These are phyloP conservation scores for Pulveroboletus sp. DNA, from an alignment of 768 basidiomycete genomes.

Conservation along the genomic window DNA sequence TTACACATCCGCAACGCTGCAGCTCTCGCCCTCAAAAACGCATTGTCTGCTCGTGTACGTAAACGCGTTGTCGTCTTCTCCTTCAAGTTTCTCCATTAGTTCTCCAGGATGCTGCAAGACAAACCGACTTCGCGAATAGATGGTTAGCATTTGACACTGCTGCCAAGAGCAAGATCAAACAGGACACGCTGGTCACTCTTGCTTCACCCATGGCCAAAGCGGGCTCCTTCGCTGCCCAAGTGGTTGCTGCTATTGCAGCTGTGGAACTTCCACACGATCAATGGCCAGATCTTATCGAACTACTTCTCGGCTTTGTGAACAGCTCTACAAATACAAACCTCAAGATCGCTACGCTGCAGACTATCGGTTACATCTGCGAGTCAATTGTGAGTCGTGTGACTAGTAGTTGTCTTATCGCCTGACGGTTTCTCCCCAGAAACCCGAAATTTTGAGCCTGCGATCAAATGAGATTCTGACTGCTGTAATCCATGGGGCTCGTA, in stretches of 20 bases:
- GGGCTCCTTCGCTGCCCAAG: conserved; percentile 86
- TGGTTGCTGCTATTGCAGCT: conserved; percentile 89
- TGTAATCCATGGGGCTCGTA: conserved; percentile 95
- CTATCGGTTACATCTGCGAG: conserved; percentile 98
- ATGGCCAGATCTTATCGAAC: conserved; percentile 88
- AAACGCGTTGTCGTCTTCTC: conserved; percentile 19
- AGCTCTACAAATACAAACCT: conserved; percentile 65
- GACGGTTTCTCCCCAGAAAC: conserved; percentile 56
- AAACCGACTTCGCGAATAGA: conserved; percentile 68
- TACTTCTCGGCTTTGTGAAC: conserved; percentile 83
- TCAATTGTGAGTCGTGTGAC: conserved; percentile 65
- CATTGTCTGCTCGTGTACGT: conserved; percentile 83
- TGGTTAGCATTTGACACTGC: conserved; percentile 76
- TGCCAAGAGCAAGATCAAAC: conserved; percentile 79
- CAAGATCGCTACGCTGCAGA: conserved; percentile 83
- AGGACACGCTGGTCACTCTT: conserved; percentile 78
- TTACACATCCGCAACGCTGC: conserved; percentile 90
- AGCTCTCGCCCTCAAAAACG: conserved; percentile 94
- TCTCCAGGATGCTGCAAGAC: conserved; percentile 65
- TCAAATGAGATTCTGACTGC: conserved; percentile 98
- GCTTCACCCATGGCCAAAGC: conserved; percentile 67
- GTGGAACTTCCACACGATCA: conserved; percentile 85
- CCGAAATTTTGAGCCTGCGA: conserved; percentile 80
- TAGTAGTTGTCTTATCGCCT: conserved; percentile 6
- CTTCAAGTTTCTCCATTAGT: conserved; percentile 14